Percentiles rank a stretch among this genome's conserved stretches.
These are phyloP conservation scores for Candida hungchunana DNA, from an alignment of 805 yeast genomes.

Conservation along the genomic window DNA sequence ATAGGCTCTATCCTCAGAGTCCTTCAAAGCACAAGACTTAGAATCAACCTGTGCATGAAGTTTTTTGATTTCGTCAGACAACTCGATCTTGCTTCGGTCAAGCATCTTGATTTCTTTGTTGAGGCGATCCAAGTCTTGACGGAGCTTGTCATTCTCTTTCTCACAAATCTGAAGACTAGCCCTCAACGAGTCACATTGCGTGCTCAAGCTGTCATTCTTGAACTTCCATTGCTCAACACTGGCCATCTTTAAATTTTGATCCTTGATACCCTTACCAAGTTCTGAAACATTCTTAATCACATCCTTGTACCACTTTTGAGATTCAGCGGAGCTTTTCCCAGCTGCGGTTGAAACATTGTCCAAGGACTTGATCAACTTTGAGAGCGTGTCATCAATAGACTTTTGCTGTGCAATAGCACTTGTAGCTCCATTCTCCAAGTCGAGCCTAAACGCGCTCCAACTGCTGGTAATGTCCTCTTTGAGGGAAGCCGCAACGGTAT, in stretches of 20 bases:
- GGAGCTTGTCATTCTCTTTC: neutral
- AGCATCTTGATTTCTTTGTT: neutral
- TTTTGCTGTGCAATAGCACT: neutral
- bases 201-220: conserved; percentile 1
- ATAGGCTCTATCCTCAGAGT: conserved; percentile 15
- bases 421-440: neutral
- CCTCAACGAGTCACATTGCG: conserved; percentile 4
- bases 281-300: conserved; percentile 11
- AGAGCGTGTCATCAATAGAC: neutral
- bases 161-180: neutral
- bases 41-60: conserved; percentile 1
- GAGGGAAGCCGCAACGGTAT: neutral
- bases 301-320: neutral
- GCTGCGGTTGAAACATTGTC: neutral
- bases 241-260: conserved; percentile 11
- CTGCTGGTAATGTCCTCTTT: neutral
- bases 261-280: conserved; percentile 21
- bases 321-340: neutral
- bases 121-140: neutral
- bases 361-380: neutral
- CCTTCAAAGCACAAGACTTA: conserved; percentile 4
- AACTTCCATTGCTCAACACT: conserved; percentile 6
- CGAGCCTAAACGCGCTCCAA: neutral
- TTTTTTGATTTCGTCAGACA: conserved; percentile 1
- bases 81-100: neutral